Percentiles rank a stretch among this genome's conserved stretches.
phyloP scores from a whole-genome alignment of 257 asterid species.

The Ilex aquifolium region DNA sequence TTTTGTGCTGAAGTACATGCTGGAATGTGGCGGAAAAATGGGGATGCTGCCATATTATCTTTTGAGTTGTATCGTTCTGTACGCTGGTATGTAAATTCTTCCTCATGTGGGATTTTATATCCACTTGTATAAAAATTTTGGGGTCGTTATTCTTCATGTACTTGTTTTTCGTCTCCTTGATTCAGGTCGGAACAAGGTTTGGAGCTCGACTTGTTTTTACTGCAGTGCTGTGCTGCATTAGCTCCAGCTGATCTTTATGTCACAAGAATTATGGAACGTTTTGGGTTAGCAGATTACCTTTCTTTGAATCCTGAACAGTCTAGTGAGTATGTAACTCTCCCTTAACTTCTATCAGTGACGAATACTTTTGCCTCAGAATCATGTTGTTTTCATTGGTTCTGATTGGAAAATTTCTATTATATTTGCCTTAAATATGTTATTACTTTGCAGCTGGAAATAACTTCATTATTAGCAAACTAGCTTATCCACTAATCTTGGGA shows the following conservation, averaged over 20 bases:
- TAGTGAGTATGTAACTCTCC: constrained; percentile 77
- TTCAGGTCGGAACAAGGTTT: constrained; percentile 92
- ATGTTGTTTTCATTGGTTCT: no score
- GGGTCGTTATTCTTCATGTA: neutral
- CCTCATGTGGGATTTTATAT: constrained; percentile 12
- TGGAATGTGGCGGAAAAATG: constrained; percentile 96
- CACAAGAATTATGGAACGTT: constrained; percentile 80
- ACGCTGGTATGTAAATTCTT: constrained; percentile 61
- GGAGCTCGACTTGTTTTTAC: constrained; percentile 92
- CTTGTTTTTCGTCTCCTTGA: constrained; percentile 10
- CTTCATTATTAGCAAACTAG: no score
- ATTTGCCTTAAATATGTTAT: no score
- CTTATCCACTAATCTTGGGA: no score
- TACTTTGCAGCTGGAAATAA: no score
- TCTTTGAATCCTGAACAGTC: constrained; percentile 64
- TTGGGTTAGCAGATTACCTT: constrained; percentile 75
- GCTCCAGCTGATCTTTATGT: constrained; percentile 90
- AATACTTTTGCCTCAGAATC: no score
- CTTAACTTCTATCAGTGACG: no score
- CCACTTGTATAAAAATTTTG: constrained; percentile 1
- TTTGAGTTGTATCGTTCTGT: constrained; percentile 90
- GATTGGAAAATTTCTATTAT: no score
- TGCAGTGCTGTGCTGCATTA: constrained; percentile 95
- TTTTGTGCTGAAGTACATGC: constrained; percentile 96
- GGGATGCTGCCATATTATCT: constrained; percentile 75